Percentiles rank a stretch among this genome's conserved stretches.
Conservation (phyloP, 371 early-diverging fungal genomes). For the Choanephora cucurbitarum region DNA sequence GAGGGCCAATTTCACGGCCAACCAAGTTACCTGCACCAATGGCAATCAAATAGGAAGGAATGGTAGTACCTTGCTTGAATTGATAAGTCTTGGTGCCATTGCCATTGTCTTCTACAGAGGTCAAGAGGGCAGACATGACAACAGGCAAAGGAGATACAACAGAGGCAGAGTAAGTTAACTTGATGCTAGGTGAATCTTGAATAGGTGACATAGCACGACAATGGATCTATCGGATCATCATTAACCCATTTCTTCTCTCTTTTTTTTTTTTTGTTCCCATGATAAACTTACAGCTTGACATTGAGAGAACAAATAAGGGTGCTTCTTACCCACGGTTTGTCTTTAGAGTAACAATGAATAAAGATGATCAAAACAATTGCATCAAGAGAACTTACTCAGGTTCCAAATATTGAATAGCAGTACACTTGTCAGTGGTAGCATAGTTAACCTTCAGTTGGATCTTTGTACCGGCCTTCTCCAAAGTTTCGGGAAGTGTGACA, state of each 20-base stretch:
- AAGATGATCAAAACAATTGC: background rate
- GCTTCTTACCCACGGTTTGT: conserved; percentile 92
- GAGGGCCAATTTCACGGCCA: conserved; percentile 82
- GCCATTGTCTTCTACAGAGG: conserved; percentile 43
- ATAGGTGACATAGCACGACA: conserved; percentile 92
- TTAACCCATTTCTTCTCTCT: background rate
- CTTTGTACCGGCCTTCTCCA: conserved; percentile 39
- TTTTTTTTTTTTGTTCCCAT: background rate
- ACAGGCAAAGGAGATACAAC: conserved; percentile 63
- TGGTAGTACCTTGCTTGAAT: conserved; percentile 74
- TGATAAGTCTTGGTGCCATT: conserved; percentile 55
- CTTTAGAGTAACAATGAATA: conserved; percentile 19
- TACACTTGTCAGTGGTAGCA: conserved; percentile 78
- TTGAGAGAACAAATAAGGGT: conserved; percentile 96
- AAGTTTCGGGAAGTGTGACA: conserved; percentile 56
- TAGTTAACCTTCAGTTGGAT: conserved; percentile 72
- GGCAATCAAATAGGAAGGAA: conserved; percentile 93
- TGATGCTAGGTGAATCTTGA: conserved; percentile 93
- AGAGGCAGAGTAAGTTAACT: conserved; percentile 85
- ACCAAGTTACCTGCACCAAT: conserved; percentile 89
- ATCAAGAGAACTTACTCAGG: conserved; percentile 61
- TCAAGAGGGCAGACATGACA: conserved; percentile 45
- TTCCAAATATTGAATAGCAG: conserved; percentile 90
- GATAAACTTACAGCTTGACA: conserved; percentile 79
- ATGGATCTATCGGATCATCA: conserved; percentile 65